Evolutionary conservation across 306 rosid genomes (phyloP).

Genomic region (Dryas octopetala): DNA sequence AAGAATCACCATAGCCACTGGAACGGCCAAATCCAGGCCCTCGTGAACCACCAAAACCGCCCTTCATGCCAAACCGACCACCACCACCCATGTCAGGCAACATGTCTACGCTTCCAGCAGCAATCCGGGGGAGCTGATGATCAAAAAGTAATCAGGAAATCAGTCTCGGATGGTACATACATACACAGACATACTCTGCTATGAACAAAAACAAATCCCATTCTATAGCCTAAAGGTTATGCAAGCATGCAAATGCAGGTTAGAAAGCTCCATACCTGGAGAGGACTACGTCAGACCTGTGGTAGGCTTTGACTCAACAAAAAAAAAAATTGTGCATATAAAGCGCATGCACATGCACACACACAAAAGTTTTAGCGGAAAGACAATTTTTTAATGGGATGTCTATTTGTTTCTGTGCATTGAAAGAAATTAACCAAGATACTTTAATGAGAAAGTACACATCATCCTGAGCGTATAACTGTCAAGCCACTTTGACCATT

Average conservation of each 20-base stretch:
- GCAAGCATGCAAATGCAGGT: neutral
- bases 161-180: slow-evolving; percentile 7
- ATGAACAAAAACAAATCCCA: neutral
- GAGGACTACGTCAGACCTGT: neutral
- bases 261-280: neutral
- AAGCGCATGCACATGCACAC: neutral
- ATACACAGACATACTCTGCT: neutral
- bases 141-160: slow-evolving; percentile 27
- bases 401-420: neutral
- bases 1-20: slow-evolving; percentile 41
- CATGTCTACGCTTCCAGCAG: slow-evolving; percentile 52
- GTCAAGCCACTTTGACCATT: neutral
- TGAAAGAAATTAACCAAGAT: neutral
- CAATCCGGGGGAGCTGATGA: slow-evolving; percentile 73
- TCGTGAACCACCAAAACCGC: slow-evolving; percentile 36
- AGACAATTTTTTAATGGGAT: neutral
- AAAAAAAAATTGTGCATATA: neutral
- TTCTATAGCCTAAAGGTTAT: neutral
- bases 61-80: slow-evolving; percentile 48
- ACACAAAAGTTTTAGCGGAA: neutral
- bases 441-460: neutral
- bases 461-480: neutral
- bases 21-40: slow-evolving; percentile 50
- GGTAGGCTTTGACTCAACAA: slow-evolving; percentile 2
- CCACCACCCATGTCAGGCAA: slow-evolving; percentile 52